phyloP scores from a whole-genome alignment of 1,139 yeast species.

The Kurtzmaniella quercitrusa region DNA sequence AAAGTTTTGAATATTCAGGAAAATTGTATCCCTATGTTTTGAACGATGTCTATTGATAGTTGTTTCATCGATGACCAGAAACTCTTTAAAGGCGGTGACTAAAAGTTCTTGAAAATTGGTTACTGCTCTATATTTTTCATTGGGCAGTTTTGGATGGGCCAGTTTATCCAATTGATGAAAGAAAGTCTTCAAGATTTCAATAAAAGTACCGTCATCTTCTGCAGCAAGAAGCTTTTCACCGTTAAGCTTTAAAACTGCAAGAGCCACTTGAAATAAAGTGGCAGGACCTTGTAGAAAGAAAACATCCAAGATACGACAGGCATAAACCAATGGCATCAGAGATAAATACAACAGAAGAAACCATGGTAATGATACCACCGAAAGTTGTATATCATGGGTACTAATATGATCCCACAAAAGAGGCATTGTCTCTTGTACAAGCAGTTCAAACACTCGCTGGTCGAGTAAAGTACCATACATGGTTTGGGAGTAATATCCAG shows the following conservation, averaged over 20 bases:
- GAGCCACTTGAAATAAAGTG: constrained; percentile 86
- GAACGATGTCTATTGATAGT: constrained; percentile 65
- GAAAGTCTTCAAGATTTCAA: constrained; percentile 77
- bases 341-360: constrained; percentile 84
- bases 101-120: constrained; percentile 87
- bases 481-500: constrained; percentile 94
- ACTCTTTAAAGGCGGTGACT: constrained; percentile 91
- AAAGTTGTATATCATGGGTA: constrained; percentile 81
- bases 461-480: constrained; percentile 97
- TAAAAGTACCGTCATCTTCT: constrained; percentile 90
- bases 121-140: constrained; percentile 59
- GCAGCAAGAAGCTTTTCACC: constrained; percentile 78
- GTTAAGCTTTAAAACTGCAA: constrained; percentile 81
- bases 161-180: constrained; percentile 75
- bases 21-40: constrained; percentile 70
- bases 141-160: constrained; percentile 70
- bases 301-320: constrained; percentile 87
- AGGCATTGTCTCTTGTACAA: constrained; percentile 90
- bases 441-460: constrained; percentile 87
- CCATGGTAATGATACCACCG: constrained; percentile 96
- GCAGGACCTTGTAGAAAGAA: constrained; percentile 89
- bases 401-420: constrained; percentile 78
- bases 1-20: constrained; percentile 81
- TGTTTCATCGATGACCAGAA: constrained; percentile 72
- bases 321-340: constrained; percentile 92